Conservation (phyloP, 257 asterid genomes). For the Salvia hispanica region DNA sequence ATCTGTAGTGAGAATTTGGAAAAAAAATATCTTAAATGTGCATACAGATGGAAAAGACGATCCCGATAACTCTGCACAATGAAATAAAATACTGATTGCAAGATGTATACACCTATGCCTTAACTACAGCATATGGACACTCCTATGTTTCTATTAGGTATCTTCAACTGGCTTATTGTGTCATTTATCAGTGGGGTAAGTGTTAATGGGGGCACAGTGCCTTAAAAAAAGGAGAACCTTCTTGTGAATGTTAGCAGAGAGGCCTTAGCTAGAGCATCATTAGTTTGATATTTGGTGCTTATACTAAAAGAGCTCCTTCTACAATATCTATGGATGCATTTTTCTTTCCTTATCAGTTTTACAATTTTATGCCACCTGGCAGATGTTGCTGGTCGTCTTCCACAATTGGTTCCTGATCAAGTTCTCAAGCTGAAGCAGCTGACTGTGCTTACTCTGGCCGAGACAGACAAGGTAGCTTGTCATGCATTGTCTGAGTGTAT, state of each 20-base stretch:
- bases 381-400: slow-evolving; percentile 61
- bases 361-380: slow-evolving; percentile 28
- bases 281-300: slow-evolving; percentile 26
- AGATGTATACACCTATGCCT: background rate
- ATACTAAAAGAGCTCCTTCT: background rate
- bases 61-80: background rate
- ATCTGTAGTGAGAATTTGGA: background rate
- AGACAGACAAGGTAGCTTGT: slow-evolving; percentile 70
- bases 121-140: background rate
- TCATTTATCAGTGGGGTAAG: slow-evolving; percentile 4
- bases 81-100: background rate
- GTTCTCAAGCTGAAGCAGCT: slow-evolving; percentile 85
- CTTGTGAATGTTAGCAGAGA: background rate
- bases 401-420: slow-evolving; percentile 74
- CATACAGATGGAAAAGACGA: background rate
- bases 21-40: slow-evolving; percentile 7
- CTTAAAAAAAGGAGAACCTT: slow-evolving; percentile 11
- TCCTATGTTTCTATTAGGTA: background rate
- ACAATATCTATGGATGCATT: background rate
- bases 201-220: background rate
- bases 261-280: slow-evolving; percentile 12
- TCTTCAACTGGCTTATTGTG: slow-evolving; percentile 1
- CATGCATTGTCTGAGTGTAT: slow-evolving; percentile 15
- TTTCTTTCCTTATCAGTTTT: slow-evolving; percentile 15
- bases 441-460: slow-evolving; percentile 89